These are phyloP conservation scores for Termitomyces bulborhizus DNA, from an alignment of 768 basidiomycete species.

Conservation along the genomic window DNA sequence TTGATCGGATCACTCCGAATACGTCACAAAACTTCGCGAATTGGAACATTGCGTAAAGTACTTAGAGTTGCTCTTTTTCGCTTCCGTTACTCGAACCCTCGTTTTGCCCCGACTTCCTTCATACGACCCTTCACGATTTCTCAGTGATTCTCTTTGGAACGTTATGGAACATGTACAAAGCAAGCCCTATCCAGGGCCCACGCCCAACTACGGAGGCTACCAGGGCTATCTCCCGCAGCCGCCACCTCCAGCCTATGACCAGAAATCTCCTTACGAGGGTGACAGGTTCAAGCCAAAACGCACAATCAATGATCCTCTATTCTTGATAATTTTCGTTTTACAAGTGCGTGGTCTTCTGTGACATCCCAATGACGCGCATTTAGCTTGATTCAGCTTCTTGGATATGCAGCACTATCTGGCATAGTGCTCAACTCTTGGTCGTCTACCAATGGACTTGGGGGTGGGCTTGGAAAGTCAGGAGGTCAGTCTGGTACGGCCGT, in stretches of 20 bases:
- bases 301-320: slow-evolving; percentile 65
- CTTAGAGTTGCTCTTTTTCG: not conserved
- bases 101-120: not conserved
- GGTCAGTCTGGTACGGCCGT: slow-evolving; percentile 47
- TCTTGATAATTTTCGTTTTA: slow-evolving; percentile 65
- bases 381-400: slow-evolving; percentile 43
- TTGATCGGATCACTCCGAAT: not conserved
- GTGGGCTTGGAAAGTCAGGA: slow-evolving; percentile 62
- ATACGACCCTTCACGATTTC: not conserved
- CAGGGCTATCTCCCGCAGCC: slow-evolving; percentile 19
- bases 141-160: not conserved
- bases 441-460: slow-evolving; percentile 59
- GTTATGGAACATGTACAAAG: slow-evolving; percentile 12
- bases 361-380: not conserved
- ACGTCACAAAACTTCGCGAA: not conserved
- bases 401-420: slow-evolving; percentile 63
- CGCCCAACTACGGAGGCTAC: slow-evolving; percentile 27
- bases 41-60: not conserved
- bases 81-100: not conserved
- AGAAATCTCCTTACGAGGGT: slow-evolving; percentile 52
- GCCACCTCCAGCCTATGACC: slow-evolving; percentile 20
- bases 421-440: slow-evolving; percentile 61
- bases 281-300: slow-evolving; percentile 67
- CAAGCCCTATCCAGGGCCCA: slow-evolving; percentile 32
- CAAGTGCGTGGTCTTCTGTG: slow-evolving; percentile 35